phyloP scores from a whole-genome alignment of 768 basidiomycete genomes.

The Astraeus odoratus region DNA sequence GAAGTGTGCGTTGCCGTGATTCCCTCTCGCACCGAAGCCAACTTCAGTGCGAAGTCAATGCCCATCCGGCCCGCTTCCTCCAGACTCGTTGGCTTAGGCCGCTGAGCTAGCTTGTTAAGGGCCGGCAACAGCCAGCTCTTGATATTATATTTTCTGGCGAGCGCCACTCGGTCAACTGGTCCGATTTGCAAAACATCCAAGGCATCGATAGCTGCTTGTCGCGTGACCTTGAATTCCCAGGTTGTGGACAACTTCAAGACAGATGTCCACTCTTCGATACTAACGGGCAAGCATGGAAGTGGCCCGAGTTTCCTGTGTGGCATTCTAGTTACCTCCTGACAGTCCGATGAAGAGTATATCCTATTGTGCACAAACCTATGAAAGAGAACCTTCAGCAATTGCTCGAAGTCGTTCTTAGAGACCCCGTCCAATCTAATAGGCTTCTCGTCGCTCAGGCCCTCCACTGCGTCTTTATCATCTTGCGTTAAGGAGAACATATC shows the following conservation, averaged over 20 bases:
- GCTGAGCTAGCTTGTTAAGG: neutral
- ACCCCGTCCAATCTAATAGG: slow-evolving; percentile 13
- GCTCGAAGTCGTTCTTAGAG: slow-evolving; percentile 12
- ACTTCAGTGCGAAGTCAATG: neutral
- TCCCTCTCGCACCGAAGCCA: neutral
- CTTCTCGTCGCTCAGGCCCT: slow-evolving; percentile 10
- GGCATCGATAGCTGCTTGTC: neutral
- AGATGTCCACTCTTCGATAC: neutral
- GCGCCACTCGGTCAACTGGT: neutral
- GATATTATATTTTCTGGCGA: neutral
- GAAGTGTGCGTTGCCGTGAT: too few species aligned
- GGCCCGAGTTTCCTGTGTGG: too few species aligned
- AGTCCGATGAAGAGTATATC: too few species aligned
- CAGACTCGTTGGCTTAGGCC: neutral
- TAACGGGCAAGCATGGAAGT: too few species aligned
- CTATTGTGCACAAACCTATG: slow-evolving; percentile 10
- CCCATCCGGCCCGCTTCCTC: neutral
- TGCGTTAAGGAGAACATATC: slow-evolving; percentile 17
- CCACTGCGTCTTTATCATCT: neutral
- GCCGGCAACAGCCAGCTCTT: neutral
- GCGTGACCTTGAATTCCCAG: neutral
- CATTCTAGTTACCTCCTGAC: too few species aligned
- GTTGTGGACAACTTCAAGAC: neutral
- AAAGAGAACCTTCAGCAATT: slow-evolving; percentile 11
- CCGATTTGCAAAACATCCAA: neutral